These are phyloP conservation scores for Populus euphratica DNA, from an alignment of 345 rosid species.

Conservation along the genomic window DNA sequence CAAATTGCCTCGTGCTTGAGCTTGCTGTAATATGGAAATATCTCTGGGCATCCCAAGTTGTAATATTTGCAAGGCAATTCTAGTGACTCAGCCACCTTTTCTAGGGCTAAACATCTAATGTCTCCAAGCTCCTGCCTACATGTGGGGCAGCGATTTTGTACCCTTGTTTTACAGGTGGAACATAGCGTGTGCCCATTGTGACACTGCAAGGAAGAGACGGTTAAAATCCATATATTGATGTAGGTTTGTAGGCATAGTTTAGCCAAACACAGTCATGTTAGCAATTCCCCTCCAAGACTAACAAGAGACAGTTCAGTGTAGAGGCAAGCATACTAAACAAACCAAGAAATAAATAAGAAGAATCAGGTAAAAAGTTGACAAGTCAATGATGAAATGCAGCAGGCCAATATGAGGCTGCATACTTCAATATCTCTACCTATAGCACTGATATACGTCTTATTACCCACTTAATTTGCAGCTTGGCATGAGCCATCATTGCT, in stretches of 20 bases:
- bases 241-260: background rate
- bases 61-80: slow-evolving; percentile 76
- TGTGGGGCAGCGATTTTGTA: slow-evolving; percentile 73
- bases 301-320: background rate
- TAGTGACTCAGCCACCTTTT: slow-evolving; percentile 77
- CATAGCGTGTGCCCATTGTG: slow-evolving; percentile 78
- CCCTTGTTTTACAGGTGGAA: slow-evolving; percentile 76
- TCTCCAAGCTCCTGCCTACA: slow-evolving; percentile 82
- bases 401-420: background rate
- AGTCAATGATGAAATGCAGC: background rate
- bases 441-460: background rate
- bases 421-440: background rate
- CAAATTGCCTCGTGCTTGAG: slow-evolving; percentile 68
- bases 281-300: background rate
- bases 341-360: background rate
- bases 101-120: slow-evolving; percentile 74
- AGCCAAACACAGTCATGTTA: background rate
- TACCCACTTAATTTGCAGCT: no score
- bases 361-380: background rate
- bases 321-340: background rate
- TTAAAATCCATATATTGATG: background rate
- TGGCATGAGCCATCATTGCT: background rate
- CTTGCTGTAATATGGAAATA: slow-evolving; percentile 74
- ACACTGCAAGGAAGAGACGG: slow-evolving; percentile 45
- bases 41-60: slow-evolving; percentile 71